phyloP scores from a whole-genome alignment of 352 stramenopile genomes.

The Aphanomyces cochlioides region DNA sequence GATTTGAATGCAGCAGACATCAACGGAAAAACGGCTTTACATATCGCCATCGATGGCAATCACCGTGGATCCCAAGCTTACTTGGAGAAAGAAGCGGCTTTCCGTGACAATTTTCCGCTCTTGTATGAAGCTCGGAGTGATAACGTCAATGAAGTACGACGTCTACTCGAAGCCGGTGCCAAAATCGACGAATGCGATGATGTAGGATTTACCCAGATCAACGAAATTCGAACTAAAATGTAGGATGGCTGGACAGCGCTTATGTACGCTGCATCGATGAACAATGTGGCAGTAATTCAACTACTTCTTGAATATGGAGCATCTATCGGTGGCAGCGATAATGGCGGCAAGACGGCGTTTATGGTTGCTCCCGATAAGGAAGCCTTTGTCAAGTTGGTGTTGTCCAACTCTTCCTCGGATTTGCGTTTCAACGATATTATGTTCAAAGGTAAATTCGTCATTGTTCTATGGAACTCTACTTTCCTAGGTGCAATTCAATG shows the following conservation, averaged over 20 bases:
- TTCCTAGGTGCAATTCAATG: conserved; percentile 22
- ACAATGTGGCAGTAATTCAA: conserved; percentile 14
- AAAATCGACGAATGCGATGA: conserved; percentile 21
- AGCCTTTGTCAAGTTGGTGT: conserved; percentile 27
- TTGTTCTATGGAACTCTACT: neutral
- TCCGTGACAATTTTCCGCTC: conserved; percentile 25
- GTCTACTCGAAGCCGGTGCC: conserved; percentile 6
- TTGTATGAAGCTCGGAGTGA: conserved; percentile 26
- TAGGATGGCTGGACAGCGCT: conserved; percentile 30
- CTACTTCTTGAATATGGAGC: conserved; percentile 16
- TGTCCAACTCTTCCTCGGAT: conserved; percentile 20
- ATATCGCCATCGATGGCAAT: conserved; percentile 4
- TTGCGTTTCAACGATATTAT: conserved; percentile 28
- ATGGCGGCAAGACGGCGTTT: conserved; percentile 30
- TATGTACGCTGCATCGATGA: conserved; percentile 27
- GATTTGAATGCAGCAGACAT: conserved; percentile 4
- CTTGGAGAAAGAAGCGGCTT: conserved; percentile 20
- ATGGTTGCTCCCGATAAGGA: conserved; percentile 27
- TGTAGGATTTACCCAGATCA: neutral
- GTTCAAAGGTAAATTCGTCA: conserved; percentile 22
- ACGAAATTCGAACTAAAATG: neutral
- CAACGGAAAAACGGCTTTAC: conserved; percentile 22
- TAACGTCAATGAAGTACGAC: conserved; percentile 10
- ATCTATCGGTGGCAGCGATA: conserved; percentile 27
- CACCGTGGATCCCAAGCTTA: neutral